Evolutionary conservation across 768 basidiomycete genomes (phyloP), one percentile per base, ranked within the genome.

Genomic region (Russula compacta): DNA sequence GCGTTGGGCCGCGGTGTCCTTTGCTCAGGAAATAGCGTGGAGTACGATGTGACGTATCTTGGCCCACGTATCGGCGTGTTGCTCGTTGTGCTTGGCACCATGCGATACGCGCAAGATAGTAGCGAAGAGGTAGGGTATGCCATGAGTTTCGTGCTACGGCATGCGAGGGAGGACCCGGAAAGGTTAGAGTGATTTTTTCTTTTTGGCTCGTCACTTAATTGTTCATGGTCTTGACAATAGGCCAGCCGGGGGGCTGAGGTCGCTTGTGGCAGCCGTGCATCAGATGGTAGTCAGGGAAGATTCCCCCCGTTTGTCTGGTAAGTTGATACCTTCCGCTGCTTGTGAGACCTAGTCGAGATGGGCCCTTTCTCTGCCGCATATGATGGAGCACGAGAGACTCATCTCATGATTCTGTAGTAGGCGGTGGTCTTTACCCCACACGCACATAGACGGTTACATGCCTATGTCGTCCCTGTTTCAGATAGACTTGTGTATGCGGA

Each of bases 261-360:
- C 63, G 11, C 40, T 64, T 24, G 60, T 63, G 21, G 63, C 63
- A 15, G 29, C 38, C 7, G 49, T 57, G 24, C 63, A 64, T 39
- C 63, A 64, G 46, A 50, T 64, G 46, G 33, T 58, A 8, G 32
- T 63, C 19, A 39, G 56, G 33, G 49, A 49, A 2, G 33, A 15
- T 35, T 19, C 3, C 12, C 24, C 21, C 15, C 46, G 33, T 36
- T 6, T 10, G 8, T 38, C 21, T 24, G 5, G 19, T 49, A 8
- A 21, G 9, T 21, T 35, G 50, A 43, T 40, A 33, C 21, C 33
- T 44, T 36, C 33, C 40, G 17, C 1, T 7, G 14, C 29, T 6
- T 1, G 12, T 42, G 42, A 33, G 8, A 19, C 10, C 32, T 10
- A 15, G 17, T 14, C 12, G 15, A 10, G 15, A 12, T 21, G 29